Base-by-base conservation (phyloP, 176 grass and related monocot genomes). In the Pharus latifolius region DNA sequence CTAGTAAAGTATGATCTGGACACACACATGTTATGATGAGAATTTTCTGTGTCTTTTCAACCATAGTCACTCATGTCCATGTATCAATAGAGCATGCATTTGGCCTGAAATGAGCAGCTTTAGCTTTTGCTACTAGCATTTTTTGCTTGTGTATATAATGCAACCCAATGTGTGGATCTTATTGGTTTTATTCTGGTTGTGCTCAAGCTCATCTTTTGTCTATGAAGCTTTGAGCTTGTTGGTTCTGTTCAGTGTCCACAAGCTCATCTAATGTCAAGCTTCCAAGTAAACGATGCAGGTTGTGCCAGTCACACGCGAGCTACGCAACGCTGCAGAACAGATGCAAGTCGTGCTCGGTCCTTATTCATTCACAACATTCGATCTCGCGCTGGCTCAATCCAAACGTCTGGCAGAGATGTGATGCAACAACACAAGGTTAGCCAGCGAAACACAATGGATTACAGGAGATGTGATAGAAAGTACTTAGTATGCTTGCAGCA, bases 331-430 rank as follows among this genome's bases (percentile, higher is more conserved):
- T 7, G 85, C 55, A 60, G 54, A 59, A 14, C 46, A 92, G 27
- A 93, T 88, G 90, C 32, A 58, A 18, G 75, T 88, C 41, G 77
- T 63, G 14, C 48, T 98, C 35, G 28, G 65, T 53, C 86, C 87
- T 5, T 53, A 85, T 68, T 93, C 94, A 0, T 11, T 76, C 15
- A 73, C 80, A 15, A 79, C 71, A 38, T 84, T 71, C 7, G 63
- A 86, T 74, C 32, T 86, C 3, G 61, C 53, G 65, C 56, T 77
- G n/a, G 30, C n/a, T 13, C 15, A 64, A 27, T 15, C 37, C 1
- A 49, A 74, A n/a, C 20, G 34, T 70, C 57, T 38, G 75, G 45
- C 72, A 10, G 76, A 74, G 26, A 86, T 86, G 61, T 91, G 40
- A 82, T 38, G 11, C 30, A 20, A 8, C 23, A 20, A 46, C 13